Conservation (phyloP, 805 yeast species). For the Wickerhamiella azymoides region DNA sequence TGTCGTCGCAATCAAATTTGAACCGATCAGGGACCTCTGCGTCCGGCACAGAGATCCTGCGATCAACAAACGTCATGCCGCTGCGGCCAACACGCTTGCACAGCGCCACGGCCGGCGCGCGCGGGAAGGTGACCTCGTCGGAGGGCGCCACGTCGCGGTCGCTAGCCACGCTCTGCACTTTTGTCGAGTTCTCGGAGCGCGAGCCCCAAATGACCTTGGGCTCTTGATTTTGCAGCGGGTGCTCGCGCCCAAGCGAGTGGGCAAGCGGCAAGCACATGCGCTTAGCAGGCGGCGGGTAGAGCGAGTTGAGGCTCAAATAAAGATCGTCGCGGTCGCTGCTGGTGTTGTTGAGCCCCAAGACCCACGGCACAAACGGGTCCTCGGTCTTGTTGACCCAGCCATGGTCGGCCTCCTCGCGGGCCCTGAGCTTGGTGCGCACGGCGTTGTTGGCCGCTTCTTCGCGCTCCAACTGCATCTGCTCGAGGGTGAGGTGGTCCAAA, state of each 20-base stretch:
- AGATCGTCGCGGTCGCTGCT: conserved; percentile 27
- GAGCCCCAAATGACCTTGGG: conserved; percentile 17
- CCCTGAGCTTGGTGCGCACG: conserved; percentile 70
- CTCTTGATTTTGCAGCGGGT: conserved; percentile 16
- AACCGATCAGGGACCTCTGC: conserved; percentile 34
- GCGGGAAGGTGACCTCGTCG: conserved; percentile 17
- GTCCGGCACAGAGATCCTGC: conserved; percentile 41
- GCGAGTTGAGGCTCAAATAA: conserved; percentile 55
- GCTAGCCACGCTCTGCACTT: neutral
- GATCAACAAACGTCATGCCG: conserved; percentile 59
- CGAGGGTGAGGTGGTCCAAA: conserved; percentile 73
- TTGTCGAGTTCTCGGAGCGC: conserved; percentile 12
- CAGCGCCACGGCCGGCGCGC: conserved; percentile 26
- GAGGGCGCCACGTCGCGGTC: conserved; percentile 8
- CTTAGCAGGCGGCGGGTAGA: conserved; percentile 31
- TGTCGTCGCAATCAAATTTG: conserved; percentile 49
- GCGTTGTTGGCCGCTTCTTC: conserved; percentile 65
- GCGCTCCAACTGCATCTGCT: conserved; percentile 56
- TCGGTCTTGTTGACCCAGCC: conserved; percentile 79
- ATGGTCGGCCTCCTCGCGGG: conserved; percentile 50
- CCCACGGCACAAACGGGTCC: conserved; percentile 66
- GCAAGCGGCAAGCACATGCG: conserved; percentile 20
- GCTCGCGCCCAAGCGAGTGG: conserved; percentile 19
- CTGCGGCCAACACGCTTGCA: conserved; percentile 66
- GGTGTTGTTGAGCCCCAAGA: neutral